These are phyloP conservation scores for Rhodotorula sp. DNA, from an alignment of 1,284 basidiomycete genomes.

Conservation along the genomic window DNA sequence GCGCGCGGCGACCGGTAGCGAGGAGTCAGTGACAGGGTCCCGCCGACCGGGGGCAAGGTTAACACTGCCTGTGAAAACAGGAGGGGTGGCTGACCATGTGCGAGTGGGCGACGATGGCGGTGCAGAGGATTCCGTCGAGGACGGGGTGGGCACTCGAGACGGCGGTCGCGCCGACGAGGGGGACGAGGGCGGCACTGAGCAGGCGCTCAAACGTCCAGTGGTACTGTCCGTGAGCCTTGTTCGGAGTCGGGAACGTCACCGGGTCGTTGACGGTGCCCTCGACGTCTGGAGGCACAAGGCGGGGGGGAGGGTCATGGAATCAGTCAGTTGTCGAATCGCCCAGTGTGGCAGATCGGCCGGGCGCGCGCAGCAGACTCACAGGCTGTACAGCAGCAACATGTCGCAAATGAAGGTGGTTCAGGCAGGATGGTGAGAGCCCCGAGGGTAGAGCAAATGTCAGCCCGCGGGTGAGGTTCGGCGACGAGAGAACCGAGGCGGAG, in stretches of 20 bases:
- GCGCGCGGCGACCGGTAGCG: not conserved
- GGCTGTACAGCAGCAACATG: no score
- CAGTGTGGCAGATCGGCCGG: not conserved
- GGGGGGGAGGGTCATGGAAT: not conserved
- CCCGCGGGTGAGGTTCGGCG: not conserved
- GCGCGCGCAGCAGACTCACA: no score
- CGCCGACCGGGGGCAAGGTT: no score
- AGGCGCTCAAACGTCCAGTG: constrained; percentile 98
- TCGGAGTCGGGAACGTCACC: constrained; percentile 69
- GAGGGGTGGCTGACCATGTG: constrained; percentile 67
- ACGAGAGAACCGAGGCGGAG: not conserved
- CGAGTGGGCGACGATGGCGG: constrained; percentile 86
- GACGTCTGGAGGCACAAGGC: constrained; percentile 61
- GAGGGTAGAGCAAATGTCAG: no score
- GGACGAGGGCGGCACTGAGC: constrained; percentile 80
- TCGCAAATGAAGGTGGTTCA: no score
- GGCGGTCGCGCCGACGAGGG: constrained; percentile 63
- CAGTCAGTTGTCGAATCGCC: not conserved
- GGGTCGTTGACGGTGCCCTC: constrained; percentile 96
- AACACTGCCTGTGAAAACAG: no score
- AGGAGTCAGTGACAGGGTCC: not conserved
- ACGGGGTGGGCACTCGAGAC: constrained; percentile 58
- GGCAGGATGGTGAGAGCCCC: no score
- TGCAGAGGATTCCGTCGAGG: constrained; percentile 81
- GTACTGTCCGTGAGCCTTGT: constrained; percentile 81